Evolutionary conservation across 441 rosid genomes (phyloP), one percentile per base, ranked within the genome.

Genomic region (Populus hybrid): DNA sequence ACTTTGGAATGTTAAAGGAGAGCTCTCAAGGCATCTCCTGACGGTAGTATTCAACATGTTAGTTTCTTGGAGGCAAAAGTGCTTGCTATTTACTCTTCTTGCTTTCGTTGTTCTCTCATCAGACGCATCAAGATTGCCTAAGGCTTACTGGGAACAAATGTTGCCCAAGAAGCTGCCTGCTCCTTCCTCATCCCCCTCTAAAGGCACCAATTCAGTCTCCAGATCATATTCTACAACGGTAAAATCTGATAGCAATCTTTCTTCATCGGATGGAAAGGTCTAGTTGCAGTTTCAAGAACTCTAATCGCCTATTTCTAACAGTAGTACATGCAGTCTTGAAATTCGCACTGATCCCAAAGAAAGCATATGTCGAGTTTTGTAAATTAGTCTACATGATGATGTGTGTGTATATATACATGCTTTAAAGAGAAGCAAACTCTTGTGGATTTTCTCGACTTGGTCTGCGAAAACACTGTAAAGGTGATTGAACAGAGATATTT

Each of bases 141-240:
- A 84, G 40, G 87, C 73, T 28, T 82, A 77, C 40, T 90, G 92
- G 93, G 89, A 91, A 66, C 94, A 95, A 81, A 95, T 92, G 98
- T 81, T 93, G 77, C 98, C 99, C 38, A 95, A 92, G 88, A 93
- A 91, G 88, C 84, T 92, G 26, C 98, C 96, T 0, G 12, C 88
- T 67, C 93, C 92, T 76, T 83, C 89, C 45, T 95, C 99, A 35
- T 77, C 98, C 78, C 99, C 99, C 26, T 95, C 99, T 2, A 91
- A 84, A 82, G 97, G 97, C 72, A 95, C 99, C 68, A 93, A 95
- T 77, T 89, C 92, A 20, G 73, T 89, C 50, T 75, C 83, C 35
- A 82, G 75, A 68, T 90, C 90, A 0, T 82, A 89, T 73, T 82
- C 93, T 4, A 64, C 84, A 12, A 72, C 84, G 11, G 61, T 78